phyloP scores from a whole-genome alignment of 108 stramenopile genomes.

The Discostella pseudostelligera region DNA sequence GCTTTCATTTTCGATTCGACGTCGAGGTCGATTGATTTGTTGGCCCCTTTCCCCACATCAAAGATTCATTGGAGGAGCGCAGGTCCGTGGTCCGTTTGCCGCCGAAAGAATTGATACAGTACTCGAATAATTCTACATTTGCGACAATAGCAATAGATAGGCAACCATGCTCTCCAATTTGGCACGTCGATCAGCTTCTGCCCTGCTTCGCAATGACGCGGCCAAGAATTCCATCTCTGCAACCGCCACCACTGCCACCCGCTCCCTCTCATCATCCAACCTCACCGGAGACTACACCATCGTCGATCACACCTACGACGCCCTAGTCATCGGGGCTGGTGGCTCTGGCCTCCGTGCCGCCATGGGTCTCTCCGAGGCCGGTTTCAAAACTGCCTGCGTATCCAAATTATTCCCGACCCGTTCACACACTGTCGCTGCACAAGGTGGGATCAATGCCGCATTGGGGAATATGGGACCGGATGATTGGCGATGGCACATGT shows the following conservation, averaged over 20 bases:
- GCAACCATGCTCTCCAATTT: slow-evolving; percentile 5
- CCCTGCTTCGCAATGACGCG: neutral
- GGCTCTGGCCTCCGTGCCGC: slow-evolving; percentile 97
- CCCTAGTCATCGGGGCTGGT: slow-evolving; percentile 98
- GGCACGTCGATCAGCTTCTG: slow-evolving; percentile 5
- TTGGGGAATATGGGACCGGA: slow-evolving; percentile 92
- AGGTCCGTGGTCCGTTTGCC: no score
- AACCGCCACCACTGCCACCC: slow-evolving; percentile 12
- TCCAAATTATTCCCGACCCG: slow-evolving; percentile 99
- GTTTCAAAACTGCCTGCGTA: slow-evolving; percentile 99
- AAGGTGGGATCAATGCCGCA: slow-evolving; percentile 99
- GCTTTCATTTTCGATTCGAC: no score
- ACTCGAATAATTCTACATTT: no score
- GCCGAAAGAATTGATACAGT: no score
- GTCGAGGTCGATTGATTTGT: no score
- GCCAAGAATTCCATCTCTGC: neutral
- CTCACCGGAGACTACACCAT: slow-evolving; percentile 79
- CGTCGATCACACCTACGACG: slow-evolving; percentile 98
- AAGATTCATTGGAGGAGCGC: no score
- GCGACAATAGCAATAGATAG: no score
- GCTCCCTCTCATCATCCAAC: slow-evolving; percentile 11
- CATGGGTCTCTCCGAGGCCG: slow-evolving; percentile 97
- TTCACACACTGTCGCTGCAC: slow-evolving; percentile 98
- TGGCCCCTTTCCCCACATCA: no score
- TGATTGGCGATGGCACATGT: slow-evolving; percentile 99